A percentile compares a stretch with the other conserved stretches of the same genome.
Evolutionary conservation across 2,329 filamentous ascomycete genomes (phyloP).

Genomic region (Diaporthe nobilis): DNA sequence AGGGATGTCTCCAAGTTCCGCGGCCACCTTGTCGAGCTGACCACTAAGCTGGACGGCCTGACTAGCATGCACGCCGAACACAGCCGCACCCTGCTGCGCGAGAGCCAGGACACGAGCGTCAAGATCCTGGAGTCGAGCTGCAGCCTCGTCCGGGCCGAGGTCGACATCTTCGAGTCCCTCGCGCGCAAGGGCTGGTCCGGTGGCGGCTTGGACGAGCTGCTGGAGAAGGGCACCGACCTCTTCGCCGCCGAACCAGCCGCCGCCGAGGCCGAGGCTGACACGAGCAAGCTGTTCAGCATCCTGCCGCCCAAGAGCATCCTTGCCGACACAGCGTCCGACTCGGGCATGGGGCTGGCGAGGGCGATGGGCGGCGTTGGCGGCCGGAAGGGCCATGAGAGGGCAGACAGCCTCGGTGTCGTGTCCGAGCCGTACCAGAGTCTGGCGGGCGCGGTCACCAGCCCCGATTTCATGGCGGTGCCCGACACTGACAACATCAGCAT

Average conservation of each 20-base stretch:
- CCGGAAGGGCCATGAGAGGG: slow-evolving; percentile 57
- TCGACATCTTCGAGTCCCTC: slow-evolving; percentile 78
- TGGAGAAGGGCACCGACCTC: slow-evolving; percentile 75
- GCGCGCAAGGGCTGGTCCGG: slow-evolving; percentile 78
- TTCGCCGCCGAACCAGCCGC: slow-evolving; percentile 59
- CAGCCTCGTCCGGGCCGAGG: slow-evolving; percentile 76
- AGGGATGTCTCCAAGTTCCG: slow-evolving; percentile 74
- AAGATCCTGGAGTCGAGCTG: slow-evolving; percentile 76
- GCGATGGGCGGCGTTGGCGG: background rate
- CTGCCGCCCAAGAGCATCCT: slow-evolving; percentile 75
- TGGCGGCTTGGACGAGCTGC: slow-evolving; percentile 75
- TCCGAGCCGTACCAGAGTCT: slow-evolving; percentile 71
- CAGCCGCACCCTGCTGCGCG: slow-evolving; percentile 70
- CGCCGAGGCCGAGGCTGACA: slow-evolving; percentile 51
- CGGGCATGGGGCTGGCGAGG: slow-evolving; percentile 44
- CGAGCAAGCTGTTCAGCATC: slow-evolving; percentile 73
- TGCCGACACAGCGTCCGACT: slow-evolving; percentile 62
- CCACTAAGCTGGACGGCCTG: slow-evolving; percentile 72
- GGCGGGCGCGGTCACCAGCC: slow-evolving; percentile 59
- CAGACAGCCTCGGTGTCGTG: slow-evolving; percentile 69
- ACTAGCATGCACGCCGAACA: slow-evolving; percentile 73
- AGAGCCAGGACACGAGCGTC: slow-evolving; percentile 75
- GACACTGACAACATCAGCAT: slow-evolving; percentile 63
- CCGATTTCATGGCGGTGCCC: slow-evolving; percentile 46
- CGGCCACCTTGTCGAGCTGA: slow-evolving; percentile 74